Evolutionary conservation across 805 yeast species (phyloP).

Genomic region (Alloascoidea africana): DNA sequence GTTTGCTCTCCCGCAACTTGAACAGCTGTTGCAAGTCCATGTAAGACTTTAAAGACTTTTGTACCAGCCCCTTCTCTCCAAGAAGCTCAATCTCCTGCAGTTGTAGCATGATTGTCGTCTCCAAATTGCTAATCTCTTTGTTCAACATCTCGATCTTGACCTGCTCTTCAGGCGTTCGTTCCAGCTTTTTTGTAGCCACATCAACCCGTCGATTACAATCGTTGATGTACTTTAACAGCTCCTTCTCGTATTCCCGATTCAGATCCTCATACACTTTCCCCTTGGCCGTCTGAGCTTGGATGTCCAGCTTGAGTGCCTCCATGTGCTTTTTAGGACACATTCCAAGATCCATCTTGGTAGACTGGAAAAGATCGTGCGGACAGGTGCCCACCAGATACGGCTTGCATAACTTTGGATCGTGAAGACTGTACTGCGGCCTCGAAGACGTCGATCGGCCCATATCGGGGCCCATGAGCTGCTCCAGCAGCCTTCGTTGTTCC

Average conservation of each 20-base stretch:
- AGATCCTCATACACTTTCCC: slow-evolving; percentile 29
- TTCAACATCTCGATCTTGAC: slow-evolving; percentile 30
- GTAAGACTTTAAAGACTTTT: slow-evolving; percentile 26
- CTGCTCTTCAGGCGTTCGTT: slow-evolving; percentile 30
- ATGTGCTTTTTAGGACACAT: slow-evolving; percentile 63
- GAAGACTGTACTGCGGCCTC: slow-evolving; percentile 26
- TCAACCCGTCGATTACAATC: slow-evolving; percentile 56
- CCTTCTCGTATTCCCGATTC: slow-evolving; percentile 28
- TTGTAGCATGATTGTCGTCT: slow-evolving; percentile 48
- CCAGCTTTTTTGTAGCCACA: slow-evolving; percentile 46
- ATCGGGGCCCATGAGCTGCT: slow-evolving; percentile 63
- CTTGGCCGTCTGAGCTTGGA: slow-evolving; percentile 17
- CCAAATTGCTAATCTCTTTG: slow-evolving; percentile 43
- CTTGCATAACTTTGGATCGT: slow-evolving; percentile 56
- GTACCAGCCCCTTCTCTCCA: slow-evolving; percentile 30
- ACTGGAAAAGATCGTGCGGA: slow-evolving; percentile 68
- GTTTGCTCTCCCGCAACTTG: slow-evolving; percentile 28
- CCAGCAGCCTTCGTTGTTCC: slow-evolving; percentile 60
- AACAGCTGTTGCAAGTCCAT: not conserved
- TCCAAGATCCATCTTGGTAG: slow-evolving; percentile 75
- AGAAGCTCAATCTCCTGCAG: slow-evolving; percentile 48
- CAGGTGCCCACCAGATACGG: slow-evolving; percentile 75
- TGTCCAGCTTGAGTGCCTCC: slow-evolving; percentile 55
- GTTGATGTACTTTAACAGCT: slow-evolving; percentile 37
- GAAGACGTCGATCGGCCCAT: slow-evolving; percentile 15